Percentiles rank a stretch among this genome's conserved stretches.
Conservation (phyloP, 176 grass and related monocot species). For the Lolium rigidum region DNA sequence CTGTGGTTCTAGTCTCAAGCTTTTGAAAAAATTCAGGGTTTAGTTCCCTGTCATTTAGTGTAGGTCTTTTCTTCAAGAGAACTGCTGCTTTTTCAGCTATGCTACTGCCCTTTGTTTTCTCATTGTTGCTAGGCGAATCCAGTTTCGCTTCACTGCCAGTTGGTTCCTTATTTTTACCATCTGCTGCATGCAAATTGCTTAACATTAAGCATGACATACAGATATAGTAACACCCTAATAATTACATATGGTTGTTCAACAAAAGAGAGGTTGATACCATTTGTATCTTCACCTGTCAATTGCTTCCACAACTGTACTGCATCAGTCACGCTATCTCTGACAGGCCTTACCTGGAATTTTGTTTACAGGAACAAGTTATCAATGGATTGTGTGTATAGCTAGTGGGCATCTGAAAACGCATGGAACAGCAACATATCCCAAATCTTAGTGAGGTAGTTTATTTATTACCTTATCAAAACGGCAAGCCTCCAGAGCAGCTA, state of each 20-base stretch:
- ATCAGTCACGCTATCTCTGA: conserved; percentile 94
- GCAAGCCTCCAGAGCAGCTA: conserved; percentile 82
- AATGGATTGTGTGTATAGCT: conserved; percentile 5
- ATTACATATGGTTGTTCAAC: background rate
- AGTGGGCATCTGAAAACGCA: conserved; percentile 30
- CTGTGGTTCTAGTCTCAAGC: conserved; percentile 74
- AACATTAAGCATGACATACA: background rate
- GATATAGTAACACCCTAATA: conserved; percentile 13
- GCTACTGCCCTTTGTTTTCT: conserved; percentile 52
- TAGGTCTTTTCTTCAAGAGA: conserved; percentile 89
- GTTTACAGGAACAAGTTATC: conserved; percentile 19
- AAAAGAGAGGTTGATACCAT: conserved; percentile 52
- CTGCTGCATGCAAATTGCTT: conserved; percentile 48
- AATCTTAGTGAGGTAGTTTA: background rate
- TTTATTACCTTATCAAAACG: conserved; percentile 97
- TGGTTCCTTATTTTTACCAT: conserved; percentile 65
- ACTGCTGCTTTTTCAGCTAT: conserved; percentile 86
- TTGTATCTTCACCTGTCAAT: conserved; percentile 68
- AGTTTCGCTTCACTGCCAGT: conserved; percentile 63
- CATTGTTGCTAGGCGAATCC: conserved; percentile 71
- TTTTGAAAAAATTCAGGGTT: conserved; percentile 98
- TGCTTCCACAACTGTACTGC: conserved; percentile 92
- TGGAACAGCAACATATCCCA: conserved; percentile 14
- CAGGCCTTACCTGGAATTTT: conserved; percentile 81
- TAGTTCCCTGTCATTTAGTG: conserved; percentile 77